Base-by-base conservation (phyloP, 2,329 filamentous ascomycete species). In the Claviceps capensis region DNA sequence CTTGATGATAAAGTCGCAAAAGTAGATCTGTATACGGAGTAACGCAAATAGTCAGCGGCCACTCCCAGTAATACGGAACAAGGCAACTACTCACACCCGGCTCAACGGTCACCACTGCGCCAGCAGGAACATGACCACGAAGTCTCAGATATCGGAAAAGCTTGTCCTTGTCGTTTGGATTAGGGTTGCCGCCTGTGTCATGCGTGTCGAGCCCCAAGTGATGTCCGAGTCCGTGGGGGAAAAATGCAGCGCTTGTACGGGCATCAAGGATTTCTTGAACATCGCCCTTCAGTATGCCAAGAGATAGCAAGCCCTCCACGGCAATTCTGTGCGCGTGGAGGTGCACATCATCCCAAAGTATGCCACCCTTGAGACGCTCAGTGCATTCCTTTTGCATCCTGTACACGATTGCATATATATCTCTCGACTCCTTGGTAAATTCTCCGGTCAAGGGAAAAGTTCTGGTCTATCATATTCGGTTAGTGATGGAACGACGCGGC, bases 181-280 rank as follows among this genome's bases (percentile, higher is more conserved):
- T 85, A 38, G 86, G 75, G 64, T 88, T 82, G 22, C 86, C 87
- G 55, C 85, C 86, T 0, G 82, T 86, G 62, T 96, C 90, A 65
- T 96, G 90, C 2, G 89, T 94, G 65, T 96, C 90, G 77, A 96
- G 84, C 56, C 90, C 90, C 9, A 96, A 73, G 65, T 95, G 91
- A 67, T 96, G 90, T 0, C 90, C 90, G 1, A 96, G 72, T 0
- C 90, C 90, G 65, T 96, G 90, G 1, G 90, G 90, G 63, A 95
- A 87, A 72, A 96, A 96, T 1, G 89, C 90, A 23, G 85, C 82
- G 61, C 86, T 91, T n/a, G 88, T 87, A 52, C 89, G 77, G 44
- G 79, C 81, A 58, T 81, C 77, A 55, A 94, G 78, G 23, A 96
- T 86, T 59, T 88, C 88, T 17, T 83, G 77, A 52, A 77, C 76